Evolutionary conservation across 257 asterid genomes (phyloP), one percentile per base, ranked within the genome.

Genomic region (Orobanche coerulescens): DNA sequence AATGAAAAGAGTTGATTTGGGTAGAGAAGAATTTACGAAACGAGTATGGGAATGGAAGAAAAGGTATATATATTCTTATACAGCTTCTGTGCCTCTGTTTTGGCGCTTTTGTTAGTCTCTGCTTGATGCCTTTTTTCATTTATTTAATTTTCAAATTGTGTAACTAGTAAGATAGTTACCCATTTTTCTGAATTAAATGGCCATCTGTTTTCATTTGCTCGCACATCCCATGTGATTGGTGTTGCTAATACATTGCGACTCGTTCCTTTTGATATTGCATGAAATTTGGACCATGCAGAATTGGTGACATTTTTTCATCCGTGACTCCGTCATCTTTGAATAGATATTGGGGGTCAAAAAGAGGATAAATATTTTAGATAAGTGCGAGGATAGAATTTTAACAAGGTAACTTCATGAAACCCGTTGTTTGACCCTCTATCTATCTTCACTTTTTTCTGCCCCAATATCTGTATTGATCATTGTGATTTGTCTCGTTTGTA

Each of bases 21-120:
- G 94, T 48, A 78, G 98, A 79, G 98, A 89, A 43, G 97, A 89
- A 77, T 93, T 93, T 64, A 73, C 87, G 18, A 86, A 83, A 66
- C 83, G 87, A 81, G 95, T 93, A 52, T 93, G 98, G 98, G 89
- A 84, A 68, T 93, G 98, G 98, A 93, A 93, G 85, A 86, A 86
- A 78, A 93, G 89, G 98, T 93, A 88, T 37, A 75, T 15, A 8
- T 57, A 40, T 50, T 43, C 65, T 69, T 62, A 22, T 66, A 34
- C 57, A 69, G 68, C 71, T 73, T 68, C 67, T 56, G 22, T 25
- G 68, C 71, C 71, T 68, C 67, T 56, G 22, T 25, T 47, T 64
- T 31, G 34, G 49, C 43, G 56, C 36, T 53, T 52, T 44, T 62
- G 59, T 44, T 44, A 16, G 52, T 37, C 50, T 65, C 50, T 48